These are phyloP conservation scores for Diaporthe sp. DNA, from an alignment of 2,329 filamentous ascomycete species.

Conservation along the genomic window DNA sequence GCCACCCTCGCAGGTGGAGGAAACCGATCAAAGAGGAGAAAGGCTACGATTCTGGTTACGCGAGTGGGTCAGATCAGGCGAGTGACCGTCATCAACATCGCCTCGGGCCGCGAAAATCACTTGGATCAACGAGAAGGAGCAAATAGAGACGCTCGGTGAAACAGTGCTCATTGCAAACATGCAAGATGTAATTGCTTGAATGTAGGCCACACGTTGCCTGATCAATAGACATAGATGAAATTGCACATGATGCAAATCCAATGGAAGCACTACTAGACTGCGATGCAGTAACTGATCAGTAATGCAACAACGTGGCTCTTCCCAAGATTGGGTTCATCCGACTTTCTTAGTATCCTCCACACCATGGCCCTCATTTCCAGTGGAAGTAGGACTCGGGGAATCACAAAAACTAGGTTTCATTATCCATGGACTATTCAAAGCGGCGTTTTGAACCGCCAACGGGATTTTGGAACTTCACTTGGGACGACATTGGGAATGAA, in stretches of 20 bases:
- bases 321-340: no score
- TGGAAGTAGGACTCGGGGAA: no score
- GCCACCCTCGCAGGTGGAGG: background rate
- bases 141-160: background rate
- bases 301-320: background rate
- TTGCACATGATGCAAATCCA: background rate
- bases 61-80: background rate
- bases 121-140: background rate
- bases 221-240: background rate
- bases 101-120: background rate
- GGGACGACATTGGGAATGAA: no score
- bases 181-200: background rate
- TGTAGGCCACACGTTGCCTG: background rate
- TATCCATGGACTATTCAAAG: no score
- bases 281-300: background rate
- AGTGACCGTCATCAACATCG: background rate
- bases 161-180: background rate
- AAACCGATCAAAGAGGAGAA: background rate
- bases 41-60: slow-evolving; percentile 33
- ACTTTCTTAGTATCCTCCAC: no score
- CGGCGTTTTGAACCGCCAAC: no score
- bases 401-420: no score
- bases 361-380: no score
- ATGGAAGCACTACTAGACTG: background rate
- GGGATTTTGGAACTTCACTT: no score